Evolutionary conservation across 2,329 filamentous ascomycete genomes (phyloP).

Genomic region (Exophiala sideris): DNA sequence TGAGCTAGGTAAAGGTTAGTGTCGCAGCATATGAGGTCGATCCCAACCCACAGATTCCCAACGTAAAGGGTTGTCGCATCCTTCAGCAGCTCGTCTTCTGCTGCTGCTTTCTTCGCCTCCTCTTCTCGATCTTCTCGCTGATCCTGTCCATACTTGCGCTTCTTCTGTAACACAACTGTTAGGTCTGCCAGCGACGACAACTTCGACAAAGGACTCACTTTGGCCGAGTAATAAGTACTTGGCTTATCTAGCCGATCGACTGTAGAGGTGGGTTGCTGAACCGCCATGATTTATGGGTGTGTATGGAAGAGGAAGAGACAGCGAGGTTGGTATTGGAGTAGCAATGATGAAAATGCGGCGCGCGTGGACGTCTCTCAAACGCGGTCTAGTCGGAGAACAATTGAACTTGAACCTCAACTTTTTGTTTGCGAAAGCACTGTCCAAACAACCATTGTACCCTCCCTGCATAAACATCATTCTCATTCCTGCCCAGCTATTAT

Average conservation of each 20-base stretch:
- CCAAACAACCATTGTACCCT: no score
- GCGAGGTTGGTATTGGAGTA: neutral
- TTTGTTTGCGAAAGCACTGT: neutral
- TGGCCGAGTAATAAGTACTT: conserved; percentile 85
- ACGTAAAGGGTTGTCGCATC: conserved; percentile 95
- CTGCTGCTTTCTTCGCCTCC: conserved; percentile 47
- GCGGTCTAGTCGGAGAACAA: no score
- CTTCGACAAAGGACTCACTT: conserved; percentile 53
- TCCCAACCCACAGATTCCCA: conserved; percentile 72
- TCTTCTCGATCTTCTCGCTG: conserved; percentile 56
- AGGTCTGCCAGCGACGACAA: conserved; percentile 1
- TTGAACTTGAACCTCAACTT: conserved; percentile 1
- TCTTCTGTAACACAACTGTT: conserved; percentile 57
- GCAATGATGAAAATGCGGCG: conserved; percentile 6
- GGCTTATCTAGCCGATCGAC: conserved; percentile 91
- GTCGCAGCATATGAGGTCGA: neutral
- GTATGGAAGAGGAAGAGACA: neutral
- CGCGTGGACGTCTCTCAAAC: neutral
- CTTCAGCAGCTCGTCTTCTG: conserved; percentile 72
- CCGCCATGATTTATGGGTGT: neutral
- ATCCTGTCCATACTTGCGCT: conserved; percentile 60
- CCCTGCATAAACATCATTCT: no score
- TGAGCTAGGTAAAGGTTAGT: conserved; percentile 53
- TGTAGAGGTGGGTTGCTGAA: conserved; percentile 55
- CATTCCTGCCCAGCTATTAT: no score